Conservation (phyloP, 2,329 filamentous ascomycete species). For the Fusarium compactum region DNA sequence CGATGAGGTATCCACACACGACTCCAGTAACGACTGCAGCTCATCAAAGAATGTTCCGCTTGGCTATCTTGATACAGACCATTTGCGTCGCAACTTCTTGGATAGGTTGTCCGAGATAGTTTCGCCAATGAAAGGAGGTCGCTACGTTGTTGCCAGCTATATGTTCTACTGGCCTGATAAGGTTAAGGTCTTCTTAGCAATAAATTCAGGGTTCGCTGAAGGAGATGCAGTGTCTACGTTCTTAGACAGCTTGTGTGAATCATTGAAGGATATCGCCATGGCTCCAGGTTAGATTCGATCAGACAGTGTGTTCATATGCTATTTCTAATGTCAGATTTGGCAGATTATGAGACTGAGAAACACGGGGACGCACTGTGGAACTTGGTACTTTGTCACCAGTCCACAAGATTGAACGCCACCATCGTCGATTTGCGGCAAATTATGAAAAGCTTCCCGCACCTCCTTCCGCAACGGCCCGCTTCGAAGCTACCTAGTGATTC, state of each 20-base stretch:
- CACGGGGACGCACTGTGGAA: background rate
- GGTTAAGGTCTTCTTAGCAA: background rate
- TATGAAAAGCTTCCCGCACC: background rate
- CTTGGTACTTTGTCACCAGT: background rate
- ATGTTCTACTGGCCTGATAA: background rate
- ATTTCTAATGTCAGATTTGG: background rate
- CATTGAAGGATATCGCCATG: background rate
- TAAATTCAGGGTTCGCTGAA: background rate
- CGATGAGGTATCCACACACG: background rate
- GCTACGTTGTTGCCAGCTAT: background rate
- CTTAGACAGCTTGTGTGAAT: background rate
- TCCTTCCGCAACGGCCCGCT: background rate
- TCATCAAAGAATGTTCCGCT: background rate
- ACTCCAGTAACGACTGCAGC: background rate
- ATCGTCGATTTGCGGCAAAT: background rate
- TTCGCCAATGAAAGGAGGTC: background rate
- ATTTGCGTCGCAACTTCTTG: background rate
- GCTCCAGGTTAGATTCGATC: background rate
- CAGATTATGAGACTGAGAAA: background rate
- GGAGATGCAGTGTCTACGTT: background rate
- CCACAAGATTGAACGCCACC: background rate
- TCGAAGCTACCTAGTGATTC: background rate
- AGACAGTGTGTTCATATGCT: background rate
- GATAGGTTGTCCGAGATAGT: background rate
- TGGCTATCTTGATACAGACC: background rate